Evolutionary conservation across 768 basidiomycete genomes (phyloP).

Genomic region (Amanita pallidorosea): DNA sequence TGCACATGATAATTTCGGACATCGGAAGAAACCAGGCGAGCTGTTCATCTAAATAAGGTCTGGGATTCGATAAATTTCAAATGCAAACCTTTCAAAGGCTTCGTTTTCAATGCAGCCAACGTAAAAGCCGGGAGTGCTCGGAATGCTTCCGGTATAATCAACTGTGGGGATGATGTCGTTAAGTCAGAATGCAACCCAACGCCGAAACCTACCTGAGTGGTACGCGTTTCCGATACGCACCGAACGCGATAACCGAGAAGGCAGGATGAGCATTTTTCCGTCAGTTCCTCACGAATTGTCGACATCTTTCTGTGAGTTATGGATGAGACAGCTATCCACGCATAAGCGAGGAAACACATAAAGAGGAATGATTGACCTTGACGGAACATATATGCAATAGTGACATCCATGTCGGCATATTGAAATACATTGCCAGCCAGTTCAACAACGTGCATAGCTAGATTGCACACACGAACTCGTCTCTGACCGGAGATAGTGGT

Average conservation of each 20-base stretch:
- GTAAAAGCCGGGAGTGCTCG: constrained; percentile 75
- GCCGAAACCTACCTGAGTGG: constrained; percentile 57
- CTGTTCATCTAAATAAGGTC: constrained; percentile 24
- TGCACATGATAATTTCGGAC: constrained; percentile 84
- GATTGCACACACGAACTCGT: constrained; percentile 75
- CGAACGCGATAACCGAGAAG: constrained; percentile 81
- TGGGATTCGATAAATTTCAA: not conserved
- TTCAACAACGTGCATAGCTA: constrained; percentile 72
- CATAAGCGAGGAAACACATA: not conserved
- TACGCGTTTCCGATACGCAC: constrained; percentile 71
- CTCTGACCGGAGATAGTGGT: constrained; percentile 71
- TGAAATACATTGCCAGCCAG: constrained; percentile 90
- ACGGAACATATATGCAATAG: constrained; percentile 62
- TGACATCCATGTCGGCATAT: constrained; percentile 83
- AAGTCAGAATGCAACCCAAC: not conserved
- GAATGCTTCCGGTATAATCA: constrained; percentile 93
- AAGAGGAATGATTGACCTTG: constrained; percentile 43
- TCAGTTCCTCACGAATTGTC: constrained; percentile 76
- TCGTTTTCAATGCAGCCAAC: constrained; percentile 76
- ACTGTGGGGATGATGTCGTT: constrained; percentile 29
- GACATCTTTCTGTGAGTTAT: constrained; percentile 50
- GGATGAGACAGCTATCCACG: constrained; percentile 50
- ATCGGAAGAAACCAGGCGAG: constrained; percentile 84
- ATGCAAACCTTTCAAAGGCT: constrained; percentile 78
- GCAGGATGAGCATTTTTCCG: constrained; percentile 73